A percentile compares a stretch with the other conserved stretches of the same genome.
These are phyloP conservation scores for Coelastrella sp. DNA, from an alignment of 139 green algal genomes.

Conservation along the genomic window DNA sequence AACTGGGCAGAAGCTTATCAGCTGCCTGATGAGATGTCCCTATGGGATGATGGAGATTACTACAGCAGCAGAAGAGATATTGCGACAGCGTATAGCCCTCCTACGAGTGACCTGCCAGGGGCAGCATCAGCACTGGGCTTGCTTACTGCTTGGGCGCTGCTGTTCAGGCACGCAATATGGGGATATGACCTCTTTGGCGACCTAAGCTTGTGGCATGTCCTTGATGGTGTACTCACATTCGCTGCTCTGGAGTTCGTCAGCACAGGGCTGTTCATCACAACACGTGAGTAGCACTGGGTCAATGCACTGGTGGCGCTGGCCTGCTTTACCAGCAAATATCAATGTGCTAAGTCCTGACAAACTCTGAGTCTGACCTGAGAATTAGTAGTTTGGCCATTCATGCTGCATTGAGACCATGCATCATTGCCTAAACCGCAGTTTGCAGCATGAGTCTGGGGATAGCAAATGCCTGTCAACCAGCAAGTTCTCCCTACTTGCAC, in stretches of 20 bases:
- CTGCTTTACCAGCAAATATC: too few relatives aligned
- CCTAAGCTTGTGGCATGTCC: not conserved
- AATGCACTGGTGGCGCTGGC: too few relatives aligned
- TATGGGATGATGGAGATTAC: conserved; percentile 23
- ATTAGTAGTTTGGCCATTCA: too few relatives aligned
- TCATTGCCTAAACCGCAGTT: too few relatives aligned
- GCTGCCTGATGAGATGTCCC: conserved; percentile 33
- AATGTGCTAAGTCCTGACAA: too few relatives aligned
- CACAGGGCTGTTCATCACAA: conserved; percentile 70
- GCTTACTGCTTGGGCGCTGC: conserved; percentile 7
- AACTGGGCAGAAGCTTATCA: conserved; percentile 15
- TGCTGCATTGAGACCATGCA: too few relatives aligned
- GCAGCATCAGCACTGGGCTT: conserved; percentile 19
- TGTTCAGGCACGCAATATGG: conserved; percentile 40
- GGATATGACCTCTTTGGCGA: conserved; percentile 16
- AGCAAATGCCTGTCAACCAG: too few relatives aligned
- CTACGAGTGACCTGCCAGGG: conserved; percentile 14
- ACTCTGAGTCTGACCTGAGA: too few relatives aligned
- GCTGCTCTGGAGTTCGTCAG: conserved; percentile 58
- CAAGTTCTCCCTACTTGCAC: too few relatives aligned
- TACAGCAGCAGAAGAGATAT: conserved; percentile 37
- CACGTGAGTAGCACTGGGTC: conserved; percentile 40
- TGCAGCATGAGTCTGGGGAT: too few relatives aligned
- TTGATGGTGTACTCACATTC: conserved; percentile 52
- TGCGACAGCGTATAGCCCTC: not conserved